phyloP scores from a whole-genome alignment of 441 rosid species.

The Hypseocharis bilobata region DNA sequence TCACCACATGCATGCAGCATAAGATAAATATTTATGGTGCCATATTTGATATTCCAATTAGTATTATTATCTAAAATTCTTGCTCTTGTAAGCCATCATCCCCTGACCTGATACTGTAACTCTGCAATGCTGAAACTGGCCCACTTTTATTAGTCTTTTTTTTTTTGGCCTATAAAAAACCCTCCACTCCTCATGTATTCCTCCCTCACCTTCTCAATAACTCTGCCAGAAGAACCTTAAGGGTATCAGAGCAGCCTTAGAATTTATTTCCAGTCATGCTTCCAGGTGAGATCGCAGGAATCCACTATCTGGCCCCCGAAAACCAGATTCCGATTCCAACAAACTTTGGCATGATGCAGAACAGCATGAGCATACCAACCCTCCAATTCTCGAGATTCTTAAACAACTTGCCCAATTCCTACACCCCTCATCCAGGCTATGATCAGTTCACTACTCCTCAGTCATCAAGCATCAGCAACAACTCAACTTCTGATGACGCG shows the following conservation, averaged over 20 bases:
- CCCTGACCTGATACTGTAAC: conserved; percentile 16
- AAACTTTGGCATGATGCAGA: conserved; percentile 31
- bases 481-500: conserved; percentile 75
- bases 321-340: conserved; percentile 28
- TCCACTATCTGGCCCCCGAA: conserved; percentile 41
- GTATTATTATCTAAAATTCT: too few relatives aligned
- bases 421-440: conserved; percentile 25
- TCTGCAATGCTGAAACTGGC: conserved; percentile 22
- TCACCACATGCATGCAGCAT: conserved; percentile 11
- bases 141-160: conserved; percentile 21
- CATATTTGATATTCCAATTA: conserved; percentile 10
- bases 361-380: conserved; percentile 23
- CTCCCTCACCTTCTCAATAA: conserved; percentile 23
- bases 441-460: conserved; percentile 33
- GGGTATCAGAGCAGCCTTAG: too few relatives aligned
- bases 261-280: conserved; percentile 32
- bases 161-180: conserved; percentile 50
- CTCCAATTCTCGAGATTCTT: conserved; percentile 37
- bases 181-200: conserved; percentile 25
- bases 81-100: too few relatives aligned
- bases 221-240: conserved; percentile 9
- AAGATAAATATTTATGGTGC: conserved; percentile 1
- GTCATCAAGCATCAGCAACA: conserved; percentile 45
- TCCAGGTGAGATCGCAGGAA: conserved; percentile 44
- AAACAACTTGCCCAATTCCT: conserved; percentile 32